phyloP scores from a whole-genome alignment of 768 basidiomycete species.

The Podaxis mareebaensis region DNA sequence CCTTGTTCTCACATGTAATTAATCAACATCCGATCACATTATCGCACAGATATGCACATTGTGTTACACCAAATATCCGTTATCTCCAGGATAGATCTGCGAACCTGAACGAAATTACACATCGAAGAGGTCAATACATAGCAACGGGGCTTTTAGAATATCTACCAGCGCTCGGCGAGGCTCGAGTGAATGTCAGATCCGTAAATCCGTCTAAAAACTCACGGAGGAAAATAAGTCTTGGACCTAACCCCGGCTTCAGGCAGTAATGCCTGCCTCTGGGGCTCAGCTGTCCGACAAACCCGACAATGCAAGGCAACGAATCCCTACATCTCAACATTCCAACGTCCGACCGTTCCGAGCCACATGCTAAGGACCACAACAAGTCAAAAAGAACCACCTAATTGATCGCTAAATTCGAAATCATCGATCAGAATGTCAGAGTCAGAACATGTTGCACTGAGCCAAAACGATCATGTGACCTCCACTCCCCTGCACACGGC shows the following conservation, averaged over 20 bases:
- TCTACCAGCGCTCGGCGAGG: too few relatives aligned
- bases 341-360: not conserved
- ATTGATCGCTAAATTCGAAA: not conserved
- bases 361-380: not conserved
- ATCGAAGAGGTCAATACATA: not conserved
- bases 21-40: constrained; percentile 4
- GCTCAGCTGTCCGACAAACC: too few relatives aligned
- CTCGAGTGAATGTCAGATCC: too few relatives aligned
- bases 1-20: not conserved
- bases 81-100: not conserved
- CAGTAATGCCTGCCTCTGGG: too few relatives aligned
- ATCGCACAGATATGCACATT: not conserved
- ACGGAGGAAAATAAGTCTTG: too few relatives aligned
- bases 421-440: too few relatives aligned
- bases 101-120: not conserved
- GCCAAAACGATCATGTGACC: not conserved
- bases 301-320: too few relatives aligned
- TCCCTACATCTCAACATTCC: not conserved
- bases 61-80: not conserved
- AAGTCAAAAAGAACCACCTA: not conserved
- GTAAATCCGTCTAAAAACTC: too few relatives aligned
- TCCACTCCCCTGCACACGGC: not conserved
- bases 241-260: too few relatives aligned
- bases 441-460: too few relatives aligned
- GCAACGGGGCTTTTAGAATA: too few relatives aligned